Base-by-base conservation (phyloP, 371 early-diverging fungal species). In the Syncephalis plumigaleata region DNA sequence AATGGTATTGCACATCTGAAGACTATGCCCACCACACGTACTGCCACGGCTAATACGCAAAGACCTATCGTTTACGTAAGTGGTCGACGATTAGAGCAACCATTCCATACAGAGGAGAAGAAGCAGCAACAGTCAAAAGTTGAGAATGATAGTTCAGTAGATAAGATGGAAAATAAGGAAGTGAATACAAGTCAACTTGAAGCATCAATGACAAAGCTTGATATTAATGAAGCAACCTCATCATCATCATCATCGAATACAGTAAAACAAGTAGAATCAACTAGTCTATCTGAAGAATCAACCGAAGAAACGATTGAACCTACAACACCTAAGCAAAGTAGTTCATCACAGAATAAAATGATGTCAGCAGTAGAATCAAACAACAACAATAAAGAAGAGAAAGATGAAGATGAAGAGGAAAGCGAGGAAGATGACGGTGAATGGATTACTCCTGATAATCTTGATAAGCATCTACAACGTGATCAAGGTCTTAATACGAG, bases 401-500 rank as follows among this genome's bases (percentile, higher is more conserved):
- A 42, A 45, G 49, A 58, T 15, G 66, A 60, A 39, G 58, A 50
- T 7, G 61, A 64, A 7, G 67, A 61, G 1, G 66, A 66, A 15
- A 71, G 70, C 18, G 68, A 70, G 42, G 73, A 71, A 27, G 75
- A 69, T 50, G 83, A 75, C 39, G 88, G 81, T 43, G 87, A 72
- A 27, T 96, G 96, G 97, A 94, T 96, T 54, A 94, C 97, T 9
- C 94, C 97, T 1, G 62, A 68, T 15, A 94, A 91, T 55, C 66
- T 93, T 31, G 64, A 75, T 31, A 66, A 75, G 52, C 68, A 73
- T 57, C 73, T 75, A 51, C 77, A 71, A 26, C 59, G 63, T 9
- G 73, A 72, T 25, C 56, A 60, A 42, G 72, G 71, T 46, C 62
- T 51, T n/a, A 48, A 50, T 15, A 48, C 18, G 8, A 21, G 8